Evolutionary conservation across 164 flowering plant species (phyloP), one percentile per base, ranked within the genome.

Genomic region (Warburgia ugandensis): DNA sequence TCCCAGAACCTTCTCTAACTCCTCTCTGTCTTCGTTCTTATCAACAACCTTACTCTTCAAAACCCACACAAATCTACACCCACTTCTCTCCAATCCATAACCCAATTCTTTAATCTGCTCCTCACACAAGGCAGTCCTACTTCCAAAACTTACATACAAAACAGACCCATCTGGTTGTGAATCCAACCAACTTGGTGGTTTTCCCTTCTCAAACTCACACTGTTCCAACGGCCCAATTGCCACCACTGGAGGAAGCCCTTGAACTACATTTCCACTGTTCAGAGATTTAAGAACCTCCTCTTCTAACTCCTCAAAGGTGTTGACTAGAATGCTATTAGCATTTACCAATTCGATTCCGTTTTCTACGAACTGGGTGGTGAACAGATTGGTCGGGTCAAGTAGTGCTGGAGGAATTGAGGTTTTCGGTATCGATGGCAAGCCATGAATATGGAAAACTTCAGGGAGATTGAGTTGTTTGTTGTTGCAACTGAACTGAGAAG

Each of bases 111-210:
- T 59, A 0, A 71, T 68, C 53, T 77, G 83, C n/a, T 48, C 76
- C 29, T 28, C 55, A 0, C 68, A 54, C 53, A 77, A 44, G 1
- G 73, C 66, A 0, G 76, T 70, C 36, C 80, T 71, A 58, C 73
- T 78, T 10, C 82, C 88, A 38, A 78, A 78, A 45, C 68, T 65
- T 0, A 79, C 77, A 33, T 67, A 71, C 54, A 78, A 53, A 23
- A 81, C 83, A 2, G 83, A 79, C 16, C 41, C 60, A 0, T 32
- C 46, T 14, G 73, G 67, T 43, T 81, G 76, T 3, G 45, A 47
- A 31, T 73, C 71, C 1, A 81, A 58, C 84, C 82, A 81, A 28
- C 36, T 13, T 6, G 48, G 13, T 21, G 19, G 21, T 28, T 14
- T 19, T 0, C 29, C 35, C 2, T n/a, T 43, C 35, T 64, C 55